Base-by-base conservation (phyloP, 2,329 filamentous ascomycete species). In the Juglanconis sp. region DNA sequence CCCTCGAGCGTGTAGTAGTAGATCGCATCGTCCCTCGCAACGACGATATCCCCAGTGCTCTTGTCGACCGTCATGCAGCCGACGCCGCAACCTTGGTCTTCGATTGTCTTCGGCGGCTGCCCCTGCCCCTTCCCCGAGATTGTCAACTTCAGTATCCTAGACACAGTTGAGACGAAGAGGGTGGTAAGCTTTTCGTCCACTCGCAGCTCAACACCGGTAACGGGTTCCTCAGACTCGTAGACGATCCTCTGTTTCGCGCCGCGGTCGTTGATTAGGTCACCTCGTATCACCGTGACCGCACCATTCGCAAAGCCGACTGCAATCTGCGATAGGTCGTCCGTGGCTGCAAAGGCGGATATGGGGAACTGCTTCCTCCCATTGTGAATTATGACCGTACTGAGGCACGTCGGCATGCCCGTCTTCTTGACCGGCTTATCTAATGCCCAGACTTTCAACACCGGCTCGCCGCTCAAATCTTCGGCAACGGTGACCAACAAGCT, bases 261-360 rank as follows among this genome's bases (percentile, higher is more conserved):
- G 60, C 95, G 87, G 72, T 99, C 95, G 72, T 99, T 92, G 67
- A 99, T 91, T 53, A 99, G 80, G 71, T 99, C 95, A 63, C 96
- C 95, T 61, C 95, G 86, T 60, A 99, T 91, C 34, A 99, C 87
- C 0, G 92, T 96, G 11, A 99, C 94, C 1, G 93, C 87, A 7
- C 95, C 95, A 74, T 99, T 98, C 11, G 89, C 95, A 71, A 99
- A 99, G 5, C 95, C 96, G 6, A 98, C 90, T 4, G 94, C 95
- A 34, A 98, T 85, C 77, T 99, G 95, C 4, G 91, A 91, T 31
- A 99, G 80, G 74, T 98, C 93, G 53, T 92, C 89, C 34, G 95
- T 86, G 0, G 91, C 89, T 11, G 92, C 85, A 68, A 99, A 95
- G 1, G 94, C 92, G 8, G 92, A 96, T 64, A 97, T 90, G n/a